Evolutionary conservation across 257 asterid species (phyloP), one percentile per base, ranked within the genome.

Genomic region (Solanum sitiens): DNA sequence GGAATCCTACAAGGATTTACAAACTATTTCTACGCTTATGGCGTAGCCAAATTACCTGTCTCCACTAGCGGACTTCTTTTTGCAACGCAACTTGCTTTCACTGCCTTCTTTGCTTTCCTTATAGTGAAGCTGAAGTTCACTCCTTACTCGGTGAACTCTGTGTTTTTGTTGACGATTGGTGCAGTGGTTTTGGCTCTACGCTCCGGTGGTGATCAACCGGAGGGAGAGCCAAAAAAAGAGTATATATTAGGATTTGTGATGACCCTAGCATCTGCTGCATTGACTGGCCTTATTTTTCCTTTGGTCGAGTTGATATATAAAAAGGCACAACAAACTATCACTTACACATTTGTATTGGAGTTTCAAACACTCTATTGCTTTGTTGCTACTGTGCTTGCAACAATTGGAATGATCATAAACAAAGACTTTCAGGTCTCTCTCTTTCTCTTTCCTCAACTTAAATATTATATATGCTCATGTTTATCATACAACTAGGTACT

Each of bases 51-150:
- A 44, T 50, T 87, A 45, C 89, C 86, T 0, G 79, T 77, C 3
- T 87, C 86, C 0, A 87, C 89, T 37, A 16, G 35, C 0, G 67
- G 77, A 15, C 84, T 87, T 27, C 83, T 87, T 8, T 50, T n/a
- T 61, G 50, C 88, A 10, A 35, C 84, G 8, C 86, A 87, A 70
- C 88, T 87, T 37, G 88, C 76, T 20, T 83, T 83, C 74, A 71
- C 76, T 7, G 89, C 87, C 59, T 67, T 50, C 8, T 87, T 87
- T 37, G 89, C 89, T 1, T 87, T 83, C 23, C 63, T 53, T 53
- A 53, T 16, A 53, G 63, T 53, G 63, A 53, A 53, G 23, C 63
- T 53, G 63, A 53, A 53, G 63, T 53, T 53, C 23, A 53, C 63
- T 53, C 23, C 23, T 53, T 53, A 53, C 63, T 16, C 23, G 10